Evolutionary conservation across 768 basidiomycete genomes (phyloP), one percentile per base, ranked within the genome.

Genomic region (Chalciporus piperatus): DNA sequence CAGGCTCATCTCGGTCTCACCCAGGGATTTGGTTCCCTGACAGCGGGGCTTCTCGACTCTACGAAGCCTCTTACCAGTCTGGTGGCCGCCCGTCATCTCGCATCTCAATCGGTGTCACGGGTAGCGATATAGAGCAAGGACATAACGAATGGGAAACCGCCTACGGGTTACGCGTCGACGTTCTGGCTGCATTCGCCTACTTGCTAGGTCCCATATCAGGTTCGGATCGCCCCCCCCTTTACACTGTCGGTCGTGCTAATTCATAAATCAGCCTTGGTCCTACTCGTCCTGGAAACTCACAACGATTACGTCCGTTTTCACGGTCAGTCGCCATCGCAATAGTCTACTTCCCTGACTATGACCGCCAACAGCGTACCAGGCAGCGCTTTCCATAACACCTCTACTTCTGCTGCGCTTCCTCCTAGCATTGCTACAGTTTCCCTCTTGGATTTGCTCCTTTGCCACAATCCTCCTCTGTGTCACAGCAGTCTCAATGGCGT

Each of bases 231-330:
- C 14, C 8, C 23, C 33, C 38, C n/a, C 39, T 22, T 49, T 17
- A 52, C 33, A 16, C 37, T 14, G 11, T 23, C 11, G 47, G 27
- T 27, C 1, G 47, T 43, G 17, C 41, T 50, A 20, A 39, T 28
- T 42, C 20, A 41, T 19, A 16, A 25, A 23, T 50, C 27, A 88
- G 89, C 89, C 3, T 68, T 90, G 27, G 23, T 74, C 1, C 66
- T 89, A 28, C 75, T 91, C 10, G 76, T 88, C n/a, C 55, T 83
- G n/a, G 88, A 91, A 69, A 91, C 83, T 10, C 78, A 80, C 54
- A 87, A 86, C 59, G 84, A 89, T 66, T 85, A 81, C 55, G 81
- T 89, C 51, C 82, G 89, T 47, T 90, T 89, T 64, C 87, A 89
- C 63, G 85, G 87, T 87, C 47, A 60, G 79, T 62, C 14, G 27